Evolutionary conservation across 2,329 filamentous ascomycete species (phyloP).

Genomic region (Calonectria pteridis): DNA sequence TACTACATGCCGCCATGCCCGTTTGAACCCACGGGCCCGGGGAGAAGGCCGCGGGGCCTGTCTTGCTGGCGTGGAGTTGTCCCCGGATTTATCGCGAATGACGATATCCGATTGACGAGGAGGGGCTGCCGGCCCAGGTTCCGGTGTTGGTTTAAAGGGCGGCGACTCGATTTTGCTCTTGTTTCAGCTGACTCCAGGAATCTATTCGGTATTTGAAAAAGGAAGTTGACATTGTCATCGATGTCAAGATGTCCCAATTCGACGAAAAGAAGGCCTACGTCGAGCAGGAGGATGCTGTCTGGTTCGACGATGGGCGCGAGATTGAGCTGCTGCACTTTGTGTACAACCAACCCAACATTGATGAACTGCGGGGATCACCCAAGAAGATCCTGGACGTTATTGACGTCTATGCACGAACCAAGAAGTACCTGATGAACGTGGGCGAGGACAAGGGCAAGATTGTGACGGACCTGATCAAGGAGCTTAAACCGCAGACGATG

Average conservation of each 20-base stretch:
- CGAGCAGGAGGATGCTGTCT: conserved; percentile 55
- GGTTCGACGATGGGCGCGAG: conserved; percentile 79
- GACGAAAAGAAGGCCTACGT: conserved; percentile 55
- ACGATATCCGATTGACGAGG: conserved; percentile 9
- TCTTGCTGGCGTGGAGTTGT: conserved; percentile 24
- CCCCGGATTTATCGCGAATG: conserved; percentile 1
- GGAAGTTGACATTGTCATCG: background rate
- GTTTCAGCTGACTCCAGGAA: background rate
- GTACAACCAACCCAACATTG: conserved; percentile 70
- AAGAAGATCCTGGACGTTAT: conserved; percentile 75
- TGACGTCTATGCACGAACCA: conserved; percentile 71
- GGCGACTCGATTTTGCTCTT: background rate
- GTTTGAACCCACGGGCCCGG: conserved; percentile 25
- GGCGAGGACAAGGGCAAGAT: conserved; percentile 81
- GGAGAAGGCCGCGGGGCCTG: conserved; percentile 30
- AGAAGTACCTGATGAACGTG: conserved; percentile 85
- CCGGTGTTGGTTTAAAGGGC: background rate
- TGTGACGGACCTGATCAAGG: conserved; percentile 75
- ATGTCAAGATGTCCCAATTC: conserved; percentile 47
- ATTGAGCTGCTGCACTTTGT: conserved; percentile 79
- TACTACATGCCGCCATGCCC: background rate
- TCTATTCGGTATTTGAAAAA: background rate
- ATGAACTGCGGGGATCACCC: conserved; percentile 74
- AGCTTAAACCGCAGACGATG: conserved; percentile 76
- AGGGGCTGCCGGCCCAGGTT: background rate